A percentile compares a stretch with the other conserved stretches of the same genome.
Evolutionary conservation across 2,329 filamentous ascomycete genomes (phyloP).

Genomic region (Graphiopsis chlorocephala): DNA sequence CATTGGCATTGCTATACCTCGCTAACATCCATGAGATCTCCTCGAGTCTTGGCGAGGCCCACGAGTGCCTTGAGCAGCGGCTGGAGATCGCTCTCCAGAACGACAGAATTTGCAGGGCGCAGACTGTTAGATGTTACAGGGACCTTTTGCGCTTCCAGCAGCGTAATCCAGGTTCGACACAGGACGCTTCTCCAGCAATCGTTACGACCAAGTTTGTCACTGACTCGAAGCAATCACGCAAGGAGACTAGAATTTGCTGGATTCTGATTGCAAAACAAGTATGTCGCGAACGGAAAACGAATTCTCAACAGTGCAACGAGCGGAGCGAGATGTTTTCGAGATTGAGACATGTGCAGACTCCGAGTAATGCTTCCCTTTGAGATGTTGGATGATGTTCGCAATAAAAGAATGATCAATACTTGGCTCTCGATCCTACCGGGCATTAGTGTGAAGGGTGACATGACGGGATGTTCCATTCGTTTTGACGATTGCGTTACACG

Average conservation of each 20-base stretch:
- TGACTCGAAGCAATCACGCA: background rate
- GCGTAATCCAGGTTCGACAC: background rate
- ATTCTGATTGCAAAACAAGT: background rate
- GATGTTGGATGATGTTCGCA: background rate
- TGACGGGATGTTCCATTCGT: background rate
- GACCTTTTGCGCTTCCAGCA: background rate
- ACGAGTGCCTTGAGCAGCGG: too few relatives aligned
- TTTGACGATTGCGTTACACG: background rate
- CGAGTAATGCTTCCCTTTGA: background rate
- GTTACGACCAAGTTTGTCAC: background rate
- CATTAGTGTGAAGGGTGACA: background rate
- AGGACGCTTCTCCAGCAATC: background rate
- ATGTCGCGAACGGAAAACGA: background rate
- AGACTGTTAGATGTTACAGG: background rate
- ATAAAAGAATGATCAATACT: background rate
- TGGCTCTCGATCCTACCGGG: background rate
- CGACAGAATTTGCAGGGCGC: too few relatives aligned
- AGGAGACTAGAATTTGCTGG: background rate
- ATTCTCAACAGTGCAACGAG: background rate
- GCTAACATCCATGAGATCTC: too few relatives aligned
- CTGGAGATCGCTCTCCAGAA: too few relatives aligned
- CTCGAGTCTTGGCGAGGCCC: too few relatives aligned
- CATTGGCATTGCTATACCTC: too few relatives aligned
- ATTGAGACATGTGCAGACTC: background rate
- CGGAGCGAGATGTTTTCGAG: background rate